Evolutionary conservation across 2,329 filamentous ascomycete genomes (phyloP).

Genomic region (Rhinocladiella similis): DNA sequence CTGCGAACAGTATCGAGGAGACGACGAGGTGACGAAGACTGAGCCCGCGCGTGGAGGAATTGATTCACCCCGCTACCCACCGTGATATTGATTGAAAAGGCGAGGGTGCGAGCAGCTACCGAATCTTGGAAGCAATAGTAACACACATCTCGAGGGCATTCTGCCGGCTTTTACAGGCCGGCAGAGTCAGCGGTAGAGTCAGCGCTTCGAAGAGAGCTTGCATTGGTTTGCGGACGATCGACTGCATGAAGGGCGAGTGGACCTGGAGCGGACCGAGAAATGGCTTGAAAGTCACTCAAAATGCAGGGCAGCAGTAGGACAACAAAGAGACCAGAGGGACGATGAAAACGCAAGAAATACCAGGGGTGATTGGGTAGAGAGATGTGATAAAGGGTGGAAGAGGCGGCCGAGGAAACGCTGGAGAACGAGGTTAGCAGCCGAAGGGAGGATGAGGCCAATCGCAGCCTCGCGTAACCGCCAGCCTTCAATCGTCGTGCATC

Average conservation of each 20-base stretch:
- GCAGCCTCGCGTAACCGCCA: background rate
- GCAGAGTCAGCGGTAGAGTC: conserved; percentile 16
- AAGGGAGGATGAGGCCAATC: background rate
- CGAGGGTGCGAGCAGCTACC: conserved; percentile 7
- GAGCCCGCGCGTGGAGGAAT: conserved; percentile 17
- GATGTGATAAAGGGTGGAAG: background rate
- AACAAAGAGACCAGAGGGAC: background rate
- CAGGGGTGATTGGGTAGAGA: background rate
- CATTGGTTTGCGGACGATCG: conserved; percentile 21
- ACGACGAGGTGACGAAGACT: conserved; percentile 13
- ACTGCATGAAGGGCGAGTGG: conserved; percentile 6
- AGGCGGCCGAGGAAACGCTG: background rate
- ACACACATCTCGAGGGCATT: conserved; percentile 7
- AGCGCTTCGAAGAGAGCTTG: conserved; percentile 24
- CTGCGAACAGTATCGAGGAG: conserved; percentile 3
- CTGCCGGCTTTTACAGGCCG: conserved; percentile 4
- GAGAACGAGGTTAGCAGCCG: background rate
- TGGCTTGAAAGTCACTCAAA: conserved; percentile 2
- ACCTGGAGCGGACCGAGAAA: conserved; percentile 23
- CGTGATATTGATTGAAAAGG: conserved; percentile 21
- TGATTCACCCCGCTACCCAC: conserved; percentile 20
- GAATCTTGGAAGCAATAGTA: conserved; percentile 15
- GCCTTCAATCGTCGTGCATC: background rate
- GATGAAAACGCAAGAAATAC: conserved; percentile 1
- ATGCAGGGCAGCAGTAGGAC: background rate